Base-by-base conservation (phyloP, 306 rosid genomes). In the Arachis stenosperma region DNA sequence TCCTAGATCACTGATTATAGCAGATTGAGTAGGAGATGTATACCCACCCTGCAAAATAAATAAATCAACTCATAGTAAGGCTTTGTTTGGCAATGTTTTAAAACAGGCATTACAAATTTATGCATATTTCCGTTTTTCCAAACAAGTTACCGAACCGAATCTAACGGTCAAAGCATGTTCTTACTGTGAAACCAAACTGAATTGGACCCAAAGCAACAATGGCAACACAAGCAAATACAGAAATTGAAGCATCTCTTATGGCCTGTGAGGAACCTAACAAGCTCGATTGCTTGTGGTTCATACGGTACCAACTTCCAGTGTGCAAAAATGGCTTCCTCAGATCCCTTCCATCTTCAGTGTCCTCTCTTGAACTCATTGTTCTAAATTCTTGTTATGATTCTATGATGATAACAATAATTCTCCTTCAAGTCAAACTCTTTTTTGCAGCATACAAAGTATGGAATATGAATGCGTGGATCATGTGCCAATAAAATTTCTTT, bases 111-210 rank as follows among this genome's bases (percentile, higher is more conserved):
- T 22, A 22, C 27, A 22, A 22, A 22, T 22, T 22, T 22, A 22
- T 22, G 27, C 27, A 22, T 22, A 22, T 22, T 22, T 22, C 27
- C 1, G 27, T 22, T 22, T 22, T 22, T 22, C 27, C 27, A 22
- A 22, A 22, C 27, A 22, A 22, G 27, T 22, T 22, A 22, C 27
- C 27, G 27, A 22, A 22, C 27, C 27, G 27, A 22, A 22, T 9
- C n/a, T 10, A 47, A 10, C 10, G 12, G 14, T 47, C n/a, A 47
- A 47, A 47, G 52, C 52, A 11, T 47, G 5, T 0, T 44, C 83
- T 84, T 94, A 94, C 99, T 6, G 99, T 94, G 83, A 94, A 94
- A 65, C 99, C 99, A 65, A 94, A 88, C 86, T 91, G 99, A 68
- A 94, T 88, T 15, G 99, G 98, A 56, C 99, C 99, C 83, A 94